Conservation (phyloP, 768 basidiomycete species). For the Mycena alexandri region DNA sequence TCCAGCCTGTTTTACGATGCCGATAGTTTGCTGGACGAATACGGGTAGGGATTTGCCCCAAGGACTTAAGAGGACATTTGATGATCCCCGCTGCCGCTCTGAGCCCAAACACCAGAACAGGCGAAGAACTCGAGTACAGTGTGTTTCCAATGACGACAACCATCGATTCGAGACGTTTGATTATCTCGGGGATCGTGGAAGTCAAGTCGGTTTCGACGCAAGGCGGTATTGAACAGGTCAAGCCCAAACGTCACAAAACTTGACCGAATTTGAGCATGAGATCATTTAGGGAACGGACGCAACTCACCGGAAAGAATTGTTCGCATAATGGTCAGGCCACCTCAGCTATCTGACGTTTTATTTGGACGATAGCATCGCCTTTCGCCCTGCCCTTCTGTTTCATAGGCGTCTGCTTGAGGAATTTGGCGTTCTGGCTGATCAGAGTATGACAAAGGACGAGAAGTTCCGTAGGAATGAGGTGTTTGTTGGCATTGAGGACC, state of each 20-base stretch:
- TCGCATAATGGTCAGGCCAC: conserved; percentile 80
- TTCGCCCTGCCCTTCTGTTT: conserved; percentile 54
- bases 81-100: conserved; percentile 85
- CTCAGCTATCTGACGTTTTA: conserved; percentile 70
- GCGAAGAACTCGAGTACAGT: conserved; percentile 84
- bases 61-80: conserved; percentile 84
- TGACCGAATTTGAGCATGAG: conserved; percentile 14
- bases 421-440: conserved; percentile 90
- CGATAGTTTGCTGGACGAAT: conserved; percentile 85
- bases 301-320: conserved; percentile 88
- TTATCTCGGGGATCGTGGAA: conserved; percentile 78
- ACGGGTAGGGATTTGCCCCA: conserved; percentile 84
- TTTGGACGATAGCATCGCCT: conserved; percentile 79
- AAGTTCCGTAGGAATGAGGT: conserved; percentile 76
- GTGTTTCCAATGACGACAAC: conserved; percentile 91
- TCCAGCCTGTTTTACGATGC: conserved; percentile 84
- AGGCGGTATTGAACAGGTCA: conserved; percentile 90
- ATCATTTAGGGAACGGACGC: background rate
- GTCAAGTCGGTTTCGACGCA: conserved; percentile 88
- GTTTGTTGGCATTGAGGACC: conserved; percentile 88
- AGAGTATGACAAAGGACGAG: conserved; percentile 90
- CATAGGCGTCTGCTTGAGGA: conserved; percentile 73
- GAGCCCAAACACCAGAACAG: conserved; percentile 81
- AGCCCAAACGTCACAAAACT: conserved; percentile 94
- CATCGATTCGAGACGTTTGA: conserved; percentile 90